phyloP scores from a whole-genome alignment of 192 early-diverging fungal genomes.

The Dissophora ornata region DNA sequence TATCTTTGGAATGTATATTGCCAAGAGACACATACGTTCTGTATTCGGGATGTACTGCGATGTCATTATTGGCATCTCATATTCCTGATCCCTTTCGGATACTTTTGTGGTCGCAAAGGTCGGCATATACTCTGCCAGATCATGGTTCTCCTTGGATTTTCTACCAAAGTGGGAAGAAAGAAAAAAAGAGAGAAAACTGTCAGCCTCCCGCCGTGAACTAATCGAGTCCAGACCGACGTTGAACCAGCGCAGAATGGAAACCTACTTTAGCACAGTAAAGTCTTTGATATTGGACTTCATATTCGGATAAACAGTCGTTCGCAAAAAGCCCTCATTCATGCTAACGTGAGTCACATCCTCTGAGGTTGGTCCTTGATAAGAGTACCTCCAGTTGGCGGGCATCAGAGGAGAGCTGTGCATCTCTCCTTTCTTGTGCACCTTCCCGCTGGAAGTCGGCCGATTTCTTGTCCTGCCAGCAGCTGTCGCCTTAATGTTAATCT shows the following conservation, averaged over 20 bases:
- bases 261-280: constrained; percentile 30
- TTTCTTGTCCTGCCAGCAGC: too few relatives aligned
- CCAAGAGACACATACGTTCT: too few relatives aligned
- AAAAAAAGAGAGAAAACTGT: background rate
- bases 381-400: constrained; percentile 13
- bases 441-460: too few relatives aligned
- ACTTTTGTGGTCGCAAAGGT: constrained; percentile 10
- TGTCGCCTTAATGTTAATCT: too few relatives aligned
- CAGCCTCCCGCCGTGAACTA: too few relatives aligned
- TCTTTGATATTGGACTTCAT: constrained; percentile 22
- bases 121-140: constrained; percentile 46
- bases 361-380: constrained; percentile 32
- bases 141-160: too few relatives aligned
- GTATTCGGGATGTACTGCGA: constrained; percentile 10
- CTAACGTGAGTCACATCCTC: constrained; percentile 29
- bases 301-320: constrained; percentile 13
- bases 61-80: constrained; percentile 25
- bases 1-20: too few relatives aligned
- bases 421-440: constrained; percentile 25
- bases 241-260: too few relatives aligned
- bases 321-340: constrained; percentile 26
- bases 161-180: too few relatives aligned
- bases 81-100: constrained; percentile 3
- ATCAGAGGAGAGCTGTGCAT: constrained; percentile 6
- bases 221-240: too few relatives aligned